Evolutionary conservation across 495 filamentous ascomycete genomes (phyloP).

Genomic region (Parachaetomium inaequale): DNA sequence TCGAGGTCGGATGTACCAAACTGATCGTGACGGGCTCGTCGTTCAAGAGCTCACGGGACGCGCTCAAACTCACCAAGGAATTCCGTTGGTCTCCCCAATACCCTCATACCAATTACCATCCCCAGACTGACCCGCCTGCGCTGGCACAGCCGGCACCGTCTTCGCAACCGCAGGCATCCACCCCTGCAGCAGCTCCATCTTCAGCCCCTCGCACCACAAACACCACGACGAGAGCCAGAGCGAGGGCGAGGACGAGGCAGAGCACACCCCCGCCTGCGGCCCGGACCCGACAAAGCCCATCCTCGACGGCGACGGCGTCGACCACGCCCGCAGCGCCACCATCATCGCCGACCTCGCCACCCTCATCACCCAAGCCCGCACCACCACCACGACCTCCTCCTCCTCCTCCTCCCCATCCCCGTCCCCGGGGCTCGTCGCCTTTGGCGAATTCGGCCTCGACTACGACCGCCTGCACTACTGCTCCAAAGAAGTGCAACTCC

Average conservation of each 20-base stretch:
- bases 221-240: slow-evolving; percentile 40
- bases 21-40: slow-evolving; percentile 94
- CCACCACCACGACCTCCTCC: slow-evolving; percentile 27
- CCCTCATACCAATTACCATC: neutral
- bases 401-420: slow-evolving; percentile 22
- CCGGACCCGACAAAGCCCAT: slow-evolving; percentile 40
- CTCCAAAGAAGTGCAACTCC: slow-evolving; percentile 69
- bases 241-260: slow-evolving; percentile 31
- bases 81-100: slow-evolving; percentile 54
- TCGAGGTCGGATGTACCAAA: slow-evolving; percentile 73
- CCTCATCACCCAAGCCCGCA: slow-evolving; percentile 44
- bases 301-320: slow-evolving; percentile 39
- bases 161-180: slow-evolving; percentile 92
- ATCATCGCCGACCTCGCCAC: slow-evolving; percentile 59
- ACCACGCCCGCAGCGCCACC: slow-evolving; percentile 31
- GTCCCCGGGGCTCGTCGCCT: slow-evolving; percentile 57
- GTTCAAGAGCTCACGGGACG: slow-evolving; percentile 69
- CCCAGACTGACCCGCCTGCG: slow-evolving; percentile 10
- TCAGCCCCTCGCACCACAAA: slow-evolving; percentile 59
- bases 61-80: slow-evolving; percentile 65
- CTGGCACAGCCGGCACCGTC: slow-evolving; percentile 64
- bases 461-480: slow-evolving; percentile 86
- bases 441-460: slow-evolving; percentile 94
- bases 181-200: slow-evolving; percentile 71
- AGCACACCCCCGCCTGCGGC: slow-evolving; percentile 45